Percentiles rank a stretch among this genome's conserved stretches.
phyloP scores from a whole-genome alignment of 1,139 yeast genomes.

The Yamadazyma sp. region DNA sequence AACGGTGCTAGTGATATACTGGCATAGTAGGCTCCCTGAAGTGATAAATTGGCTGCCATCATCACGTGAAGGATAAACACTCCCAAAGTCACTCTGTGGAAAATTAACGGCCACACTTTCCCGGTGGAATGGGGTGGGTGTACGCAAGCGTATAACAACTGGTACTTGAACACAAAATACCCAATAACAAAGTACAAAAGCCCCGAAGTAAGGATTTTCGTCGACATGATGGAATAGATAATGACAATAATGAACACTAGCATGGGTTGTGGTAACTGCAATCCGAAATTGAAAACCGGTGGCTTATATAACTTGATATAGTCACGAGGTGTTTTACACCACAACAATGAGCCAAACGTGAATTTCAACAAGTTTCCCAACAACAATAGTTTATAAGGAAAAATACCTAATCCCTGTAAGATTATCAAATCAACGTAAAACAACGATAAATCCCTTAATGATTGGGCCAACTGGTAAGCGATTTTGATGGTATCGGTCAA shows the following conservation, averaged over 20 bases:
- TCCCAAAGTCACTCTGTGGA: slow-evolving; percentile 58
- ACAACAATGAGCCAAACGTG: slow-evolving; percentile 51
- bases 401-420: slow-evolving; percentile 82
- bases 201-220: slow-evolving; percentile 66
- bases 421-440: slow-evolving; percentile 60
- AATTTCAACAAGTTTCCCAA: slow-evolving; percentile 63
- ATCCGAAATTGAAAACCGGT: slow-evolving; percentile 63
- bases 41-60: slow-evolving; percentile 86
- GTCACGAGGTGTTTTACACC: slow-evolving; percentile 61
- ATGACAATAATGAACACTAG: slow-evolving; percentile 60
- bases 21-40: slow-evolving; percentile 72
- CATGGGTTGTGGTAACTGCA: slow-evolving; percentile 65
- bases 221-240: slow-evolving; percentile 63
- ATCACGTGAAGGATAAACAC: slow-evolving; percentile 73
- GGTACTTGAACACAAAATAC: slow-evolving; percentile 64
- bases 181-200: slow-evolving; percentile 62
- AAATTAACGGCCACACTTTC: slow-evolving; percentile 67
- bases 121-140: slow-evolving; percentile 75
- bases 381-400: slow-evolving; percentile 70
- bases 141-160: slow-evolving; percentile 62
- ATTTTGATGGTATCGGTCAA: slow-evolving; percentile 69
- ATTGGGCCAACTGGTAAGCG: slow-evolving; percentile 74
- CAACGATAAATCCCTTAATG: slow-evolving; percentile 65
- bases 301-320: slow-evolving; percentile 50
- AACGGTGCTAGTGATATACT: slow-evolving; percentile 74